Base-by-base conservation (phyloP, 2,329 filamentous ascomycete species). In the Microcyclospora tardicrescens region DNA sequence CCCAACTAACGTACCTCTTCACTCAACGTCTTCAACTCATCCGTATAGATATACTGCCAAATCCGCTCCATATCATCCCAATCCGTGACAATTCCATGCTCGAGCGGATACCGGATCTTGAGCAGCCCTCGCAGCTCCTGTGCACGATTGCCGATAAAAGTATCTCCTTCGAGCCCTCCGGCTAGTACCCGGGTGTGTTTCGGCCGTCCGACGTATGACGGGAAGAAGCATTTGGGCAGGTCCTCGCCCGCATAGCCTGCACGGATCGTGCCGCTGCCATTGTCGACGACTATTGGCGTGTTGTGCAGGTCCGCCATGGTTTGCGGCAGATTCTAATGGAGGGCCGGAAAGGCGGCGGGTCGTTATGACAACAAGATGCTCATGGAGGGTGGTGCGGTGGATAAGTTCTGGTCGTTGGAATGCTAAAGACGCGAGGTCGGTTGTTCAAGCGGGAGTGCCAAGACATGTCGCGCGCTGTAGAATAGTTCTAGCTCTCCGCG, bases 1-100 rank as follows among this genome's bases (percentile, higher is more conserved):
- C 6, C 30, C 30, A 5, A 32, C 14, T 37, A 13, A 53, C 53
- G 48, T 62, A 87, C 83, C 73, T 98, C 91, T 72, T 98, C 91
- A 63, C 87, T 95, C 58, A 95, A 72, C 36, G 89, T 94, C 69
- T 95, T 96, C 54, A 98, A 63, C 47, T 93, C 91, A 57, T 95
- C 89, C 41, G 84, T 84, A 61, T 96, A 98, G 38, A 98, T 86
- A 58, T 93, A 91, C 55, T 93, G 84, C 91, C 91, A 98, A 65
- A 98, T 98, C 67, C 85, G 79, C 69, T 98, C 91, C 91, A 98
- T 98, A 59, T 98, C 91, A 59, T 96, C 91, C 91, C 91, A 98
- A 63, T 98, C 86, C 51, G 91, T 98, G 46, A 98, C 91, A 55
- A 98, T 93, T 52, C 91, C 91, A 61, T 98, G 91, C 66, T 96